Conservation (phyloP, 495 filamentous ascomycete genomes). For the Xylaria castorea region DNA sequence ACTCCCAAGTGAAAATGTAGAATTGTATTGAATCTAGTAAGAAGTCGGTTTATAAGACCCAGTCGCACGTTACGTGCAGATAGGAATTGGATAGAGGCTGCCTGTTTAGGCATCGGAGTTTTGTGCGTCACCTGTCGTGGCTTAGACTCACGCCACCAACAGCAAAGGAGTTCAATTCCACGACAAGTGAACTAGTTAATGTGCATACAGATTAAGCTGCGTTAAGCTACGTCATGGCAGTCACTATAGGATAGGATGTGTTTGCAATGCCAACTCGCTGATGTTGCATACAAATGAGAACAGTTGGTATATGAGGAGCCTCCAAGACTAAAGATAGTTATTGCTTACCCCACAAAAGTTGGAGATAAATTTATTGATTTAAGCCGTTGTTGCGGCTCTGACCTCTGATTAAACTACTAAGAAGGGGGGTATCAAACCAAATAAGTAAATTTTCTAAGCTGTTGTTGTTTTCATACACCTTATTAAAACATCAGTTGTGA, state of each 20-base stretch:
- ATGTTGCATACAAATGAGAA: too few relatives aligned
- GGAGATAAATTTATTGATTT: too few relatives aligned
- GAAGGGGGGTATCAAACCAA: background rate
- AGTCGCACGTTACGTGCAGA: background rate
- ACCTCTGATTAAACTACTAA: too few relatives aligned
- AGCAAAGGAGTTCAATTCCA: background rate
- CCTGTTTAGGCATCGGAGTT: background rate
- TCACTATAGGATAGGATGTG: too few relatives aligned
- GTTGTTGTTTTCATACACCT: background rate
- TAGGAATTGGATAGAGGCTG: background rate
- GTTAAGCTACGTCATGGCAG: too few relatives aligned
- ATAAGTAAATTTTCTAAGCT: too few relatives aligned
- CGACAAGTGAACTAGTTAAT: background rate
- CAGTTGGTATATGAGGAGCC: too few relatives aligned
- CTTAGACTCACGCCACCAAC: background rate
- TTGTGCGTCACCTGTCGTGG: background rate
- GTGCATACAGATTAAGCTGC: too few relatives aligned
- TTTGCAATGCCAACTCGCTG: too few relatives aligned
- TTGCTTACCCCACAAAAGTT: too few relatives aligned
- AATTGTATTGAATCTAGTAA: background rate
- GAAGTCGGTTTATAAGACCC: background rate
- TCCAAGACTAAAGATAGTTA: too few relatives aligned
- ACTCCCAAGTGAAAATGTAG: background rate
- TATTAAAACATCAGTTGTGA: background rate
- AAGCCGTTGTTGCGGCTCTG: too few relatives aligned